Conservation (phyloP, 2,329 filamentous ascomycete genomes). For the Alternaria novae-zelandiae region DNA sequence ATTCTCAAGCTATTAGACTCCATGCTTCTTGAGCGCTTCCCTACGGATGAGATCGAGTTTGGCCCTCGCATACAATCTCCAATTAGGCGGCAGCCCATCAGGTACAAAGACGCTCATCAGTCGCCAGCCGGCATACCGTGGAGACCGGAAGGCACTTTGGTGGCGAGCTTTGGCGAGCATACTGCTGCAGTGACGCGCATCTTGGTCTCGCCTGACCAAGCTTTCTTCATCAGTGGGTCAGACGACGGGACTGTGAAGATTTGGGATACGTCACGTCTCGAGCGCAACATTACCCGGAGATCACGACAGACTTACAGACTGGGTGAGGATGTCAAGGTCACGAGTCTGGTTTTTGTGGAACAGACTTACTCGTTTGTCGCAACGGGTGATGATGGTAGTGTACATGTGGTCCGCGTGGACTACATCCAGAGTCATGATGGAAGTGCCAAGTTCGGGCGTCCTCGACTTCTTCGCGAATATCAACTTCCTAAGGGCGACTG, state of each 20-base stretch:
- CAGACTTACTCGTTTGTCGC: constrained; percentile 93
- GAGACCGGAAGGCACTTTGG: constrained; percentile 82
- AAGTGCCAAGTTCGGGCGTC: constrained; percentile 74
- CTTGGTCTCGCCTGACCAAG: constrained; percentile 83
- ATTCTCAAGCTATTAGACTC: constrained; percentile 74
- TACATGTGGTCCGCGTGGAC: constrained; percentile 81
- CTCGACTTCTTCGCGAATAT: constrained; percentile 74
- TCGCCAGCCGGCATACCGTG: constrained; percentile 66
- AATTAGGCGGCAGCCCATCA: constrained; percentile 60
- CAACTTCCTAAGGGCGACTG: constrained; percentile 76
- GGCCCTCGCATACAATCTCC: constrained; percentile 80
- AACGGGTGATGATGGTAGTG: constrained; percentile 85
- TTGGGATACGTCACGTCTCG: constrained; percentile 89
- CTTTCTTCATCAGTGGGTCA: constrained; percentile 92
- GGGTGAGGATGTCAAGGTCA: constrained; percentile 72
- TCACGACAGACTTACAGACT: constrained; percentile 87
- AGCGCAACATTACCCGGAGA: constrained; percentile 87
- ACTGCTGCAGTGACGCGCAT: constrained; percentile 81
- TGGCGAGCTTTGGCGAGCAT: constrained; percentile 90
- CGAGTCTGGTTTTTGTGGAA: constrained; percentile 88
- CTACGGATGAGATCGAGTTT: constrained; percentile 68
- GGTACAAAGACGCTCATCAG: constrained; percentile 60
- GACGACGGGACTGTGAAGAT: constrained; percentile 90
- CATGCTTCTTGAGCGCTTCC: constrained; percentile 75
- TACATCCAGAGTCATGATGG: constrained; percentile 64